These are phyloP conservation scores for Suillus brevipes DNA, from an alignment of 768 basidiomycete species.

Conservation along the genomic window DNA sequence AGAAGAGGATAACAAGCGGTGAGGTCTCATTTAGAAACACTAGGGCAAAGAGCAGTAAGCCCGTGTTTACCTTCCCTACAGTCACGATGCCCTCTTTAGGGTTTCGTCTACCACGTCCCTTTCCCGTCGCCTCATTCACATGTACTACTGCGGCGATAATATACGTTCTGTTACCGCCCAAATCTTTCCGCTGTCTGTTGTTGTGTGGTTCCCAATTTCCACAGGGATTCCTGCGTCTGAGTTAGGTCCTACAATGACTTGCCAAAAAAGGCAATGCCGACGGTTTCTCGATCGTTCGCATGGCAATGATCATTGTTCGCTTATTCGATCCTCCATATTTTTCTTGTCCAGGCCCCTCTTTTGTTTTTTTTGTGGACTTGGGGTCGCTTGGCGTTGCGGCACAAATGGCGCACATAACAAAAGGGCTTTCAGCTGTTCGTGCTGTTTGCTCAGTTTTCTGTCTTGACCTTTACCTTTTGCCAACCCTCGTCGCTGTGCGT, in stretches of 20 bases:
- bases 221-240: too few species aligned
- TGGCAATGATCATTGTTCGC: slow-evolving; percentile 2
- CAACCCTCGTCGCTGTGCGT: slow-evolving; percentile 12
- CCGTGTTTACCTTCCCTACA: too few species aligned
- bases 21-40: neutral
- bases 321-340: neutral
- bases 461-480: neutral
- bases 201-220: too few species aligned
- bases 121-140: too few species aligned
- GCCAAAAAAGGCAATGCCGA: neutral
- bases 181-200: too few species aligned
- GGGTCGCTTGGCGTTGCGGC: neutral
- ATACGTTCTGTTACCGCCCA: too few species aligned
- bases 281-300: slow-evolving; percentile 1
- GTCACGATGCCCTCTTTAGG: too few species aligned
- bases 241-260: neutral
- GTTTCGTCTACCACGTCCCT: too few species aligned
- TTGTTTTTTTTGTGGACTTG: neutral
- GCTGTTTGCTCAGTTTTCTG: neutral
- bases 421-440: neutral
- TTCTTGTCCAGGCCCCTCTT: neutral
- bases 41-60: too few species aligned
- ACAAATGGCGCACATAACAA: slow-evolving; percentile 5
- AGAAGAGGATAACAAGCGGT: neutral
- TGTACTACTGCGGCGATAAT: too few species aligned